phyloP scores from a whole-genome alignment of 176 grass and related monocot species.

The Carex parvula region DNA sequence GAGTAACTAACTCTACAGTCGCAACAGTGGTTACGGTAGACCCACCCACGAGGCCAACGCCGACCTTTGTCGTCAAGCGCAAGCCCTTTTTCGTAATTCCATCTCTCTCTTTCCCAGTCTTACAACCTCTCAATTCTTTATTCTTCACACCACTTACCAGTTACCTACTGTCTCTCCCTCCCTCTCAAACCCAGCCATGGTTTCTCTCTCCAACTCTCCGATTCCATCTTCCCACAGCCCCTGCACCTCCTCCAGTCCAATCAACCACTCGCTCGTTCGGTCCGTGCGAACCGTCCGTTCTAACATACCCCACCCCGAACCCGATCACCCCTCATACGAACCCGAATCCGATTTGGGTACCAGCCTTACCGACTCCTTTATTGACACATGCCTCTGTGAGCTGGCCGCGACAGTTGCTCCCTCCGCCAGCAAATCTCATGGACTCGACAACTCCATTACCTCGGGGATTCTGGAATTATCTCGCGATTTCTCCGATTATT shows the following conservation, averaged over 20 bases:
- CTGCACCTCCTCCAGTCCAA: conserved; percentile 30
- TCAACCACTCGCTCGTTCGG: conserved; percentile 33
- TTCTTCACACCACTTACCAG: background rate
- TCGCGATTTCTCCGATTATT: conserved; percentile 82
- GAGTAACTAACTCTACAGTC: background rate
- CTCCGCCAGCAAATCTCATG: conserved; percentile 45
- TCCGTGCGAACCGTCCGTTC: conserved; percentile 82
- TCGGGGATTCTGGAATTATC: conserved; percentile 87
- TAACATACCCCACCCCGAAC: conserved; percentile 32
- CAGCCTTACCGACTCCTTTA: conserved; percentile 72
- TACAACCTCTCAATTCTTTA: background rate
- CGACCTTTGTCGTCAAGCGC: conserved; percentile 34
- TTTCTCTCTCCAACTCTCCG: conserved; percentile 70
- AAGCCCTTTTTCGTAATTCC: conserved; percentile 25
- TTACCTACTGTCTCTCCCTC: background rate
- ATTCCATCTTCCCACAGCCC: conserved; percentile 53
- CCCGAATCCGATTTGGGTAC: conserved; percentile 52
- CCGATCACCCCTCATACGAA: background rate
- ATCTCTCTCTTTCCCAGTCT: background rate
- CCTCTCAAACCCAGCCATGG: conserved; percentile 39
- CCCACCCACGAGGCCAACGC: conserved; percentile 20
- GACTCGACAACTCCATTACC: conserved; percentile 35
- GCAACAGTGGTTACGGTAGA: background rate
- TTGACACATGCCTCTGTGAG: conserved; percentile 81
- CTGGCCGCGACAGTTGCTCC: conserved; percentile 57